Evolutionary conservation across 768 basidiomycete genomes (phyloP).

Genomic region (Boletus tomentosulus): DNA sequence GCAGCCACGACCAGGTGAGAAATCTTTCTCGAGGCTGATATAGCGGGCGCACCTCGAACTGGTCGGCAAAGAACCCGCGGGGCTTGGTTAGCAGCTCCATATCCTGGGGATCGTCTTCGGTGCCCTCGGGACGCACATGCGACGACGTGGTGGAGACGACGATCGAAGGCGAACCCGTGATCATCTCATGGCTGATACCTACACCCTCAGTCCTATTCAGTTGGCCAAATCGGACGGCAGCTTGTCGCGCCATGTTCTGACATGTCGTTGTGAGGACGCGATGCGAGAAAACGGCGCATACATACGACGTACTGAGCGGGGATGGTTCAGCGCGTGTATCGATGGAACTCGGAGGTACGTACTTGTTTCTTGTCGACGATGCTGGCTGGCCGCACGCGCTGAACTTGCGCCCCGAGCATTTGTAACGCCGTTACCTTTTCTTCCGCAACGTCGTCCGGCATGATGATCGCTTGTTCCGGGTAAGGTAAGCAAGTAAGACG

Average conservation of each 20-base stretch:
- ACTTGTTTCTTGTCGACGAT: slow-evolving; percentile 97
- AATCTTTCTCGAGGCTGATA: not conserved
- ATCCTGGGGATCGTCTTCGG: slow-evolving; percentile 32
- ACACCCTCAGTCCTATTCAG: slow-evolving; percentile 11
- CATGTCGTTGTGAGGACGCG: not conserved
- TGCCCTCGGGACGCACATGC: slow-evolving; percentile 34
- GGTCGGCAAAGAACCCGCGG: slow-evolving; percentile 91
- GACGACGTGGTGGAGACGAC: slow-evolving; percentile 51
- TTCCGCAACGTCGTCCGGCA: slow-evolving; percentile 84
- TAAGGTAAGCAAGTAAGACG: not conserved
- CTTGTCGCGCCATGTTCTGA: slow-evolving; percentile 83
- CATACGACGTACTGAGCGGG: slow-evolving; percentile 59
- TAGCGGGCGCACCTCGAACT: slow-evolving; percentile 67
- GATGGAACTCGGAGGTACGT: slow-evolving; percentile 11
- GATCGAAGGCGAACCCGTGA: slow-evolving; percentile 45
- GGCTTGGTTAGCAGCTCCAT: slow-evolving; percentile 49
- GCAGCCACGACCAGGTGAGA: too few relatives aligned
- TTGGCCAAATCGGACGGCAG: slow-evolving; percentile 70
- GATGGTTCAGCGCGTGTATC: not conserved
- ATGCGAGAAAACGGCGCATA: slow-evolving; percentile 9
- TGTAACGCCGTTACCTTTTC: slow-evolving; percentile 87
- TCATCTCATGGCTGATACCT: slow-evolving; percentile 31
- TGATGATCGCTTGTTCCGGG: slow-evolving; percentile 66
- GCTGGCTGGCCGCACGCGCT: slow-evolving; percentile 87
- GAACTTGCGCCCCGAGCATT: slow-evolving; percentile 84